Conservation (phyloP, 2,329 filamentous ascomycete genomes). For the Trichocomaceae sp. region DNA sequence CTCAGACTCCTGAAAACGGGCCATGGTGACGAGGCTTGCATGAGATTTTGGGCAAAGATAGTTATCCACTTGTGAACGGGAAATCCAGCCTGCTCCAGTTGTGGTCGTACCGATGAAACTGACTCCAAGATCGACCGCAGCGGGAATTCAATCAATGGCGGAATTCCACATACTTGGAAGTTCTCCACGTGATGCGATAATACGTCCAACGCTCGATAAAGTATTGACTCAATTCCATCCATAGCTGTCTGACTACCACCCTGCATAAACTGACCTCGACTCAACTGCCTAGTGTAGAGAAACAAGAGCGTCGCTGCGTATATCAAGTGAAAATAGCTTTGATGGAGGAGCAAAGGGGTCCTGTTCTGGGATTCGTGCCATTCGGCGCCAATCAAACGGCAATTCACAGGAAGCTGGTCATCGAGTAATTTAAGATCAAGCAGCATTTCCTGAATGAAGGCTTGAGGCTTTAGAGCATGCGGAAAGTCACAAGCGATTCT, state of each 20-base stretch:
- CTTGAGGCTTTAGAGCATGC: slow-evolving; percentile 22
- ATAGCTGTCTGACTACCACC: slow-evolving; percentile 28
- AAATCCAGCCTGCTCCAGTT: slow-evolving; percentile 26
- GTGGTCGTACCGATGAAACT: slow-evolving; percentile 25
- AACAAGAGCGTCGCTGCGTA: slow-evolving; percentile 33
- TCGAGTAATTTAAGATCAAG: slow-evolving; percentile 33
- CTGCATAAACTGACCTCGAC: slow-evolving; percentile 26
- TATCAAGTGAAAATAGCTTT: slow-evolving; percentile 32
- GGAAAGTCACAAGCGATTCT: slow-evolving; percentile 28
- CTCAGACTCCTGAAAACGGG: slow-evolving; percentile 29
- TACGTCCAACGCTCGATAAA: slow-evolving; percentile 30
- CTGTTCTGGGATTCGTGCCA: slow-evolving; percentile 32
- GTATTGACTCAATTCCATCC: slow-evolving; percentile 32
- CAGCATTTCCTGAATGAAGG: slow-evolving; percentile 31
- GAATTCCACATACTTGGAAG: slow-evolving; percentile 31
- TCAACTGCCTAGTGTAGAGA: slow-evolving; percentile 29
- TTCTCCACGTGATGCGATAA: slow-evolving; percentile 33
- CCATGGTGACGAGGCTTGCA: slow-evolving; percentile 25
- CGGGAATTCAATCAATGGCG: slow-evolving; percentile 33
- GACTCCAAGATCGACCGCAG: slow-evolving; percentile 33
- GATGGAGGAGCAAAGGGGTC: slow-evolving; percentile 33
- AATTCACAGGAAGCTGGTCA: slow-evolving; percentile 29
- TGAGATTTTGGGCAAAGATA: slow-evolving; percentile 25
- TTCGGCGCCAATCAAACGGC: slow-evolving; percentile 31
- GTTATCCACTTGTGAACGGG: slow-evolving; percentile 31